Base-by-base conservation (phyloP, 2,329 filamentous ascomycete genomes). In the Fusarium tupiense region DNA sequence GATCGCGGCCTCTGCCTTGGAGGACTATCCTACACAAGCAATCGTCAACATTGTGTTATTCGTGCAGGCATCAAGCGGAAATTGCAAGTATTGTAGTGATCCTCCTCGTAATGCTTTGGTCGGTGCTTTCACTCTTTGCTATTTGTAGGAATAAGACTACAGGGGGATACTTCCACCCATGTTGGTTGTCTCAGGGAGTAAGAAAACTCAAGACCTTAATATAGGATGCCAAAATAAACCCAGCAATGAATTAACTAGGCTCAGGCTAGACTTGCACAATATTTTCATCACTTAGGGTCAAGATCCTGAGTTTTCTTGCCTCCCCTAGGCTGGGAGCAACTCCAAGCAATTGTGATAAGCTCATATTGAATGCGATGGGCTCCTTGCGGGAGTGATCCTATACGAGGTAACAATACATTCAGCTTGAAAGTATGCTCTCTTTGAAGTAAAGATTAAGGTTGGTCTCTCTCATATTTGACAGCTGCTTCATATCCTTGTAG, bases 31-130 rank as follows among this genome's bases (percentile, higher is more conserved):
- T 37, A 26, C 6, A 37, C 22, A 33, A 33, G 22, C 16, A 24
- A 41, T n/a, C 19, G 31, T 53, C 31, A 26, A 19, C 20, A 26
- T 41, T 17, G 29, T 29, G 16, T 10, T 40, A 14, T 38, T 60
- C 31, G 24, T 22, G 8, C 59, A 24, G 7, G 26, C 33, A 41
- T 19, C 61, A 24, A 37, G 43, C 61, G 70, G 69, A 72, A 69
- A 72, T 69, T 72, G 41, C 61, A 31, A 56, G n/a, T 49, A 38
- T 61, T 46, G 33, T n/a, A 35, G 20, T 57, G 26, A 53, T 57
- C 61, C 56, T 38, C 24, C 35, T 37, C 61, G 43, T 19, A 52
- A 43, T 47, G 35, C 41, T 53, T 67, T 53, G 37, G 35, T 26
- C 54, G 24, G 20, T 68, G 65, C 63, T 67, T 64, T 44, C 41